Base-by-base conservation (phyloP, 73 alveolate species). In the Effrenium voratum region DNA sequence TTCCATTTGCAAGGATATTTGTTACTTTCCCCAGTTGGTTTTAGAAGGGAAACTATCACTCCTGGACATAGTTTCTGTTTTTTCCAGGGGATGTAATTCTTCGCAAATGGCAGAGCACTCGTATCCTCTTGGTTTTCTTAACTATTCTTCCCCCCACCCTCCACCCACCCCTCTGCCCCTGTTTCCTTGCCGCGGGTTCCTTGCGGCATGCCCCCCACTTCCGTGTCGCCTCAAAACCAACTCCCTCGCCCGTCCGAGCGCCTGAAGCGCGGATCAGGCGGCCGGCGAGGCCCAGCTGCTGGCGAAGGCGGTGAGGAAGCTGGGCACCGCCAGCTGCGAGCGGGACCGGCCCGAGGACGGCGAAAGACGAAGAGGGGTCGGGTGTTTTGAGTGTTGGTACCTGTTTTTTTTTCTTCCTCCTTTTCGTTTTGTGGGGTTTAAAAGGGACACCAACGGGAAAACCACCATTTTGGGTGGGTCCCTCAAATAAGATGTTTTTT, bases 291-390 rank as follows among this genome's bases (percentile, higher is more conserved):
- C 93, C 26, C 34, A 59, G 80, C 59, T 50, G 81, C 81, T 85
- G 60, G 93, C 93, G n/a, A 85, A 85, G 59, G 93, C 93, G 22
- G 59, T 41, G 63, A 70, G 75, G 34, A 85, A 85, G 93, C 44
- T 85, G 93, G 93, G 93, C 50, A 46, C 38, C 52, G 77, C 93
- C 5, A 22, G 73, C 32, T 85, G 93, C 93, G 93, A 85, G 81
- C 93, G 75, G 59, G 93, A 85, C 81, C 34, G 10, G 80, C 93
- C 93, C 41, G 43, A 19, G 30, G n/a, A n/a, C n/a, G n/a, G n/a
- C n/a, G n/a, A n/a, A n/a, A n/a, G n/a, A n/a, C n/a, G n/a, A n/a
- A n/a, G n/a, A n/a, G n/a, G n/a, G n/a, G n/a, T n/a, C n/a, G n/a
- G n/a, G n/a, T n/a, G n/a, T n/a, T n/a, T n/a, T n/a, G n/a, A n/a